phyloP scores from a whole-genome alignment of 306 rosid species.

The Urtica urens region DNA sequence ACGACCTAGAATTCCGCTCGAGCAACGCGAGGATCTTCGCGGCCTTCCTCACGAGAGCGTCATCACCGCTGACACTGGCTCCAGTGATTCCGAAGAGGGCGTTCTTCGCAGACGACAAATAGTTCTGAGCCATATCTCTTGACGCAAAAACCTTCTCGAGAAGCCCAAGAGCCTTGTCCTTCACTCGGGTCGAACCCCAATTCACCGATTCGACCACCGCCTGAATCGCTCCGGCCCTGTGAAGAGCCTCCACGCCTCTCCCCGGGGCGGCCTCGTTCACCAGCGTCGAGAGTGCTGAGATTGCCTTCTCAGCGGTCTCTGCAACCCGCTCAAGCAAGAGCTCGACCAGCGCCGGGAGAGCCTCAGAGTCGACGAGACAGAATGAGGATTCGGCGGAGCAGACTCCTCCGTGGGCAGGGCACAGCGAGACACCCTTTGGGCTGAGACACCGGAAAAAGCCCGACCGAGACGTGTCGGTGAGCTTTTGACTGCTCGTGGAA shows the following conservation, averaged over 20 bases:
- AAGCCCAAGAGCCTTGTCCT: constrained; percentile 57
- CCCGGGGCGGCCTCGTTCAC: constrained; percentile 48
- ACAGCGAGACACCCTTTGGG: constrained; percentile 28
- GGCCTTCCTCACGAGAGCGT: constrained; percentile 46
- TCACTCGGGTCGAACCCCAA: constrained; percentile 60
- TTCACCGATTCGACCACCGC: constrained; percentile 44
- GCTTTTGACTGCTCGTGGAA: constrained; percentile 53
- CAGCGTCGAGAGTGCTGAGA: constrained; percentile 66
- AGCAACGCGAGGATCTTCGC: constrained; percentile 44
- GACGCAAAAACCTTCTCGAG: constrained; percentile 59
- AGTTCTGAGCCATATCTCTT: constrained; percentile 54
- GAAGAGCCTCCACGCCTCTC: constrained; percentile 58
- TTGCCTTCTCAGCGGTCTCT: constrained; percentile 63
- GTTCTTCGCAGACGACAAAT: constrained; percentile 42
- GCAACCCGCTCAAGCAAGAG: constrained; percentile 51
- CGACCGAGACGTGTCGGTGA: constrained; percentile 31
- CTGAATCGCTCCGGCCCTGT: constrained; percentile 36
- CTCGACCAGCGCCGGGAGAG: constrained; percentile 51
- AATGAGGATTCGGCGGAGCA: constrained; percentile 47
- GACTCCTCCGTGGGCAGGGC: constrained; percentile 48
- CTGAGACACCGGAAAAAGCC: constrained; percentile 39
- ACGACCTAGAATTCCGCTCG: constrained; percentile 66
- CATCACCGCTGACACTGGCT: constrained; percentile 34
- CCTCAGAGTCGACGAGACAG: constrained; percentile 60
- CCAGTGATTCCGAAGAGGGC: constrained; percentile 40